These are phyloP conservation scores for Sapria himalayana DNA, from an alignment of 345 rosid genomes.

Conservation along the genomic window DNA sequence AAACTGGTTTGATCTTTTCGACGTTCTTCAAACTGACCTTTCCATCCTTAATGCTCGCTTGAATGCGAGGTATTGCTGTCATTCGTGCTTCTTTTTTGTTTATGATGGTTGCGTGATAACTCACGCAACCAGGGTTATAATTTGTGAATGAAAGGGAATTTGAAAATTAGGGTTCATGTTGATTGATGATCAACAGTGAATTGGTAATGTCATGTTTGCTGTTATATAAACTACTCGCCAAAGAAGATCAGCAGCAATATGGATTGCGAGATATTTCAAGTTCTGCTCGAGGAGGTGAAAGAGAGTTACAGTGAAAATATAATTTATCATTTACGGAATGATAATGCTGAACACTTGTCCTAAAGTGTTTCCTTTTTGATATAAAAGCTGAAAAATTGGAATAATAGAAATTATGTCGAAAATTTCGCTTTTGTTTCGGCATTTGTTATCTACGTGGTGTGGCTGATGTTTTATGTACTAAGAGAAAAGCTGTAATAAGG, in stretches of 20 bases:
- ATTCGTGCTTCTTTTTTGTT: background rate
- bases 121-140: too few relatives aligned
- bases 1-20: slow-evolving; percentile 70
- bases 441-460: too few relatives aligned
- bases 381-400: slow-evolving; percentile 48
- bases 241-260: slow-evolving; percentile 58
- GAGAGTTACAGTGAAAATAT: slow-evolving; percentile 51
- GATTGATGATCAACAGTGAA: too few relatives aligned
- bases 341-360: slow-evolving; percentile 46
- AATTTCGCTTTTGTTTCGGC: too few relatives aligned
- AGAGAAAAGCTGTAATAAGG: too few relatives aligned
- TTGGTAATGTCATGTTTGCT: too few relatives aligned
- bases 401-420: too few relatives aligned
- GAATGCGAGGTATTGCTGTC: slow-evolving; percentile 61
- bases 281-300: slow-evolving; percentile 60
- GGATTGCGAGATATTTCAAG: slow-evolving; percentile 65
- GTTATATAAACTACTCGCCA: slow-evolving; percentile 44
- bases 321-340: slow-evolving; percentile 35
- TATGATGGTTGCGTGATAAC: too few relatives aligned
- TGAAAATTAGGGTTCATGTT: too few relatives aligned
- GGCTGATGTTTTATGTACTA: too few relatives aligned
- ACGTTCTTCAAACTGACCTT: slow-evolving; percentile 68
- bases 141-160: too few relatives aligned
- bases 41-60: slow-evolving; percentile 58
- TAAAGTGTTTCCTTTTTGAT: slow-evolving; percentile 32